These are phyloP conservation scores for Ophiostoma ulmi DNA, from an alignment of 2,329 filamentous ascomycete species.

Conservation along the genomic window DNA sequence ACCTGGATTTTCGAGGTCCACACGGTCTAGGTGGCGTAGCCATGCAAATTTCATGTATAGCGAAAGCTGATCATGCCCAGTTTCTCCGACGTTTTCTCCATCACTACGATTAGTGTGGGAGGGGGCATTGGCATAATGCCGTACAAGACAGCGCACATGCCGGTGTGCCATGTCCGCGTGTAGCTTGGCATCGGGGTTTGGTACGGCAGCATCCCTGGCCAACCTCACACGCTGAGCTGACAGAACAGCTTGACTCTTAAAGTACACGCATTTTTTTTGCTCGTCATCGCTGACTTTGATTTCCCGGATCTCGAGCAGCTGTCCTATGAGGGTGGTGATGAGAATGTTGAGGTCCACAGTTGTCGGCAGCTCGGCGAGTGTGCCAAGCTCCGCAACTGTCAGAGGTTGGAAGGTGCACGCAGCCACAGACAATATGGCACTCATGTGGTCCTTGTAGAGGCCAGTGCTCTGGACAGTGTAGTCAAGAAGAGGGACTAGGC, in stretches of 20 bases:
- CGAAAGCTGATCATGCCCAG: background rate
- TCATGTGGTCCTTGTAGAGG: background rate
- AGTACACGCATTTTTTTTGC: background rate
- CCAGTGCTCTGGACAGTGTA: background rate
- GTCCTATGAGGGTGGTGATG: background rate
- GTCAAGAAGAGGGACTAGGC: background rate
- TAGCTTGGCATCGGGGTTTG: background rate
- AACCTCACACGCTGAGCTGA: background rate
- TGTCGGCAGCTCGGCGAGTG: background rate
- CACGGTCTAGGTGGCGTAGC: background rate
- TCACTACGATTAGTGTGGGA: background rate
- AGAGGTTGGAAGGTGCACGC: background rate
- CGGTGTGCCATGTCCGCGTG: background rate
- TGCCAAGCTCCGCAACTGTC: background rate
- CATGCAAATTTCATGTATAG: background rate
- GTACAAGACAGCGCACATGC: background rate
- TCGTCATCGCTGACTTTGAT: background rate
- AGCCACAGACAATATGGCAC: background rate
- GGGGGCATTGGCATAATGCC: background rate
- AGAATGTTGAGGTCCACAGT: background rate
- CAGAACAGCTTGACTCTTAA: background rate
- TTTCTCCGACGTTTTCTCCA: background rate
- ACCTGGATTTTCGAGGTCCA: background rate
- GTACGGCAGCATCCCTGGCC: background rate
- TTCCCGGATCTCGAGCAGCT: background rate